phyloP scores from a whole-genome alignment of 1,284 basidiomycete genomes.

The Stygiomarasmius scandens region DNA sequence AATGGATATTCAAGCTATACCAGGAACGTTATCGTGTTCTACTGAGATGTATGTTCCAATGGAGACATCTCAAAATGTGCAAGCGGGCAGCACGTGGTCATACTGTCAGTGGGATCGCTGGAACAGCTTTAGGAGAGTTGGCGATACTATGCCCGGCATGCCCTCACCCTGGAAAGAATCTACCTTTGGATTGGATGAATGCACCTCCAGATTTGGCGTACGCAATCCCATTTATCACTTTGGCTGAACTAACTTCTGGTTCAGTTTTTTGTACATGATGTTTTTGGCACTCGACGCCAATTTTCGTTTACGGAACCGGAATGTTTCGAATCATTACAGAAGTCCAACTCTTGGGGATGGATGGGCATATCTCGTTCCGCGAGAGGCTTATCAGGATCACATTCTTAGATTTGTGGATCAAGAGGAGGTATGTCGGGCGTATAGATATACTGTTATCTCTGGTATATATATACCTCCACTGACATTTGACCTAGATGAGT shows the following conservation, averaged over 20 bases:
- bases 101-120: constrained; percentile 20
- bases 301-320: neutral
- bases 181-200: constrained; percentile 29
- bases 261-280: constrained; percentile 16
- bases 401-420: constrained; percentile 15
- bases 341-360: constrained; percentile 1
- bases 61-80: constrained; percentile 31
- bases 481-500: constrained; percentile 18
- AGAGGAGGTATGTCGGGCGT: constrained; percentile 21
- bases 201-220: neutral
- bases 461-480: neutral
- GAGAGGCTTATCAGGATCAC: constrained; percentile 12
- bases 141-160: constrained; percentile 38
- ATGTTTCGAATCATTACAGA: neutral
- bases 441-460: neutral
- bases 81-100: constrained; percentile 35
- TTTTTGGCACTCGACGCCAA: constrained; percentile 13
- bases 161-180: constrained; percentile 33
- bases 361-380: constrained; percentile 5
- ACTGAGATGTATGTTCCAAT: constrained; percentile 29
- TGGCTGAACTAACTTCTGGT: neutral
- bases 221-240: neutral
- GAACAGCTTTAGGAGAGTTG: constrained; percentile 29
- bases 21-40: constrained; percentile 24
- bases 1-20: neutral